A percentile compares a stretch with the other conserved stretches of the same genome.
Conservation (phyloP, 495 filamentous ascomycete species). For the Neurospora sp. region DNA sequence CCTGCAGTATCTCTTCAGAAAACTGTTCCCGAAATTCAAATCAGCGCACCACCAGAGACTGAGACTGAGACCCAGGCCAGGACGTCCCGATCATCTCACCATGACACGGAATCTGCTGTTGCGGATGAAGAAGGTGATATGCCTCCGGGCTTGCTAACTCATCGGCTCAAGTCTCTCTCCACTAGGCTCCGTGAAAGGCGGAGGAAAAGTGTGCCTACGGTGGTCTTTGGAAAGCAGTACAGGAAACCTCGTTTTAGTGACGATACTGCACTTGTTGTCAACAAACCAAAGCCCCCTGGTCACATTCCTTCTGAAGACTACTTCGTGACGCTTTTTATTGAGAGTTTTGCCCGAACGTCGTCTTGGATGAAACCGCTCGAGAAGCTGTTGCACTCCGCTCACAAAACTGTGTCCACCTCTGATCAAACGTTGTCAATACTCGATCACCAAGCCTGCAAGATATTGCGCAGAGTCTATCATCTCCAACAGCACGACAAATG, state of each 20-base stretch:
- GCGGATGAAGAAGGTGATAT: slow-evolving; percentile 1
- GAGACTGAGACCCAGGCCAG: background rate
- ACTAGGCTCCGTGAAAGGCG: slow-evolving; percentile 52
- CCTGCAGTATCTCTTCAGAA: background rate
- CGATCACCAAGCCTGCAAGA: slow-evolving; percentile 74
- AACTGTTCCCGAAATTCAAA: background rate
- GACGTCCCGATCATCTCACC: background rate
- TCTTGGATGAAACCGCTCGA: slow-evolving; percentile 52
- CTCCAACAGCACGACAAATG: slow-evolving; percentile 82
- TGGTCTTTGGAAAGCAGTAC: slow-evolving; percentile 63
- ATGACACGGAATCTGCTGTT: background rate
- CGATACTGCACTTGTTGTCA: slow-evolving; percentile 20
- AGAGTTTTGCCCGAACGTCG: slow-evolving; percentile 52
- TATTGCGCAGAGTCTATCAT: slow-evolving; percentile 74
- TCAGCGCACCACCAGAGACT: background rate
- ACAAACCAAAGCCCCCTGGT: slow-evolving; percentile 23
- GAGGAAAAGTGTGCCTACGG: slow-evolving; percentile 59
- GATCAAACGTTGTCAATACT: slow-evolving; percentile 67
- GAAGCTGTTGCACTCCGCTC: slow-evolving; percentile 59
- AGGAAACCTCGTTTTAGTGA: slow-evolving; percentile 15
- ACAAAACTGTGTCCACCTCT: slow-evolving; percentile 71
- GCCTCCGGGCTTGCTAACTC: slow-evolving; percentile 23
- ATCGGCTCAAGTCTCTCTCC: slow-evolving; percentile 39
- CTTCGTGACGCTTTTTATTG: slow-evolving; percentile 68
- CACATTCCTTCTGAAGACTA: slow-evolving; percentile 54